Percentiles rank a stretch among this genome's conserved stretches.
Evolutionary conservation across 2,329 filamentous ascomycete genomes (phyloP).

Genomic region (Colletotrichum paranaense): DNA sequence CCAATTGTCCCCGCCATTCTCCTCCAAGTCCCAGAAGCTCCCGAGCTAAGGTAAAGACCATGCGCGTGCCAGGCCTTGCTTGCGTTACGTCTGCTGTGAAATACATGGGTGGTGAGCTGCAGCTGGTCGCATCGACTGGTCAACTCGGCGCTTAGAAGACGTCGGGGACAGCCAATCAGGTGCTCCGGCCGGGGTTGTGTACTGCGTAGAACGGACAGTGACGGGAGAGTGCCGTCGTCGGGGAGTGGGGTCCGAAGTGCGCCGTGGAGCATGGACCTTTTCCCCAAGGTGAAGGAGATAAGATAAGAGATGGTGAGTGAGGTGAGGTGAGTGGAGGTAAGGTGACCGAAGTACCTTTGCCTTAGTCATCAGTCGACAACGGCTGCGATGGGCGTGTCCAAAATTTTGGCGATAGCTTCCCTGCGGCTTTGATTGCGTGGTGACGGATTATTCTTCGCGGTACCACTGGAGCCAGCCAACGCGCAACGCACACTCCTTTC

Average conservation of each 20-base stretch:
- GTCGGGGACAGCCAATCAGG: slow-evolving; percentile 31
- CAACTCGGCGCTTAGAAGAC: slow-evolving; percentile 36
- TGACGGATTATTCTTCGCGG: slow-evolving; percentile 16
- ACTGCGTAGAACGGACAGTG: too few relatives aligned
- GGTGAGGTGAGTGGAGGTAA: too few relatives aligned
- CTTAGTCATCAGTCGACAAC: slow-evolving; percentile 33
- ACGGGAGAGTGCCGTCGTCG: background rate
- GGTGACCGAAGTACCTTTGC: background rate
- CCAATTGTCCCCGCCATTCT: background rate
- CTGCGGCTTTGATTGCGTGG: slow-evolving; percentile 10
- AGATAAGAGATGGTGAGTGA: too few relatives aligned
- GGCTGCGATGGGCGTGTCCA: slow-evolving; percentile 20
- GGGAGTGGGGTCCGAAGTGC: background rate
- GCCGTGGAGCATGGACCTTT: background rate
- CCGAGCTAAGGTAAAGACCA: background rate
- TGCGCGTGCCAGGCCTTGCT: background rate
- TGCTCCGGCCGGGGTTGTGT: background rate
- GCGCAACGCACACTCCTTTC: slow-evolving; percentile 12
- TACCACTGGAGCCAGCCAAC: background rate
- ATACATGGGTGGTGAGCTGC: slow-evolving; percentile 33
- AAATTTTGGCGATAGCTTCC: slow-evolving; percentile 36
- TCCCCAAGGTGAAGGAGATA: background rate
- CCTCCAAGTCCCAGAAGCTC: background rate
- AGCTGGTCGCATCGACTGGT: slow-evolving; percentile 36
- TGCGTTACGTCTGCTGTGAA: slow-evolving; percentile 10